These are phyloP conservation scores for Trichomonascaceae sp. DNA, from an alignment of 1,139 yeast species.

Conservation along the genomic window DNA sequence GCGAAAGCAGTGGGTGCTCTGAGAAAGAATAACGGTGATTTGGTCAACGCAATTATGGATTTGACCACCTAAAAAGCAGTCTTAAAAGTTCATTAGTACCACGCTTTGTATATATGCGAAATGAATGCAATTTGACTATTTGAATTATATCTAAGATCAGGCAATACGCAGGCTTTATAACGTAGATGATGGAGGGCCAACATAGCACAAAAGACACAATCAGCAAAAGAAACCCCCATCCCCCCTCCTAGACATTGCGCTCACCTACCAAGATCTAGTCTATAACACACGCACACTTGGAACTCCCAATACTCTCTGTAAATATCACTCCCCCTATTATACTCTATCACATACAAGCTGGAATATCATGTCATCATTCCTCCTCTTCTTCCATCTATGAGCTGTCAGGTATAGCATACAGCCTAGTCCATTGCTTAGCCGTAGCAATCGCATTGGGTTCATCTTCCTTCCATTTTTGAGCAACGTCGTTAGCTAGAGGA, in stretches of 20 bases:
- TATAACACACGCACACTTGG: not conserved
- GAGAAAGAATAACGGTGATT: constrained; percentile 83
- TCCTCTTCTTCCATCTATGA: not conserved
- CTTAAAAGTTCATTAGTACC: not conserved
- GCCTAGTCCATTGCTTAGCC: constrained; percentile 82
- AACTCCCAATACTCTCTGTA: not conserved
- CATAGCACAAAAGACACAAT: not conserved
- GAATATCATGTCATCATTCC: not conserved
- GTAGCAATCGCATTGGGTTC: constrained; percentile 73
- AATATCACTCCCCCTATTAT: not conserved
- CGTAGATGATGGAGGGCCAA: not conserved
- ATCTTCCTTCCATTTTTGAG: constrained; percentile 90
- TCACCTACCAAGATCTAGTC: not conserved
- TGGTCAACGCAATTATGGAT: constrained; percentile 94
- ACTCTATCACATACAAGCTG: not conserved
- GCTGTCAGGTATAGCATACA: constrained; percentile 43
- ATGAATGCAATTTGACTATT: not conserved
- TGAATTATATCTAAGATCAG: not conserved
- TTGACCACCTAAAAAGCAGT: constrained; percentile 35
- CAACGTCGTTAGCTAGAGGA: constrained; percentile 96
- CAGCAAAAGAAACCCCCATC: too few species aligned
- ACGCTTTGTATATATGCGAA: not conserved
- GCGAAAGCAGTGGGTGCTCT: constrained; percentile 88
- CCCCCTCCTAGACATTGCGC: not conserved
- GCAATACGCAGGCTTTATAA: not conserved